phyloP scores from a whole-genome alignment of 2,329 filamentous ascomycete species.

The Cadophora gregata region DNA sequence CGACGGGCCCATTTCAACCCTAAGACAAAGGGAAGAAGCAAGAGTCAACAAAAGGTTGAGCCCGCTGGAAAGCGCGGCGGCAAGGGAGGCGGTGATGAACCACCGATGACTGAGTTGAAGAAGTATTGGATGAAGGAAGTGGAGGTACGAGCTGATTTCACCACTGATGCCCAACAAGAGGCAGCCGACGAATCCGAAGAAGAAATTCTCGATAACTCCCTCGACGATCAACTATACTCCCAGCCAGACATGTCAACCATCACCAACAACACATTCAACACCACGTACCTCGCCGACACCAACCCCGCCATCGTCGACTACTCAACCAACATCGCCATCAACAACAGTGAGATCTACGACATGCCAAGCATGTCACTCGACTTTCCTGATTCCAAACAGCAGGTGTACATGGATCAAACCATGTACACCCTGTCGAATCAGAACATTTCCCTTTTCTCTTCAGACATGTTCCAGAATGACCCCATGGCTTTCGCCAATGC shows the following conservation, averaged over 20 bases:
- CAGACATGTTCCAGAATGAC: constrained; percentile 31
- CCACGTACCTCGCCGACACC: constrained; percentile 15
- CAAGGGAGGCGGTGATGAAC: constrained; percentile 60
- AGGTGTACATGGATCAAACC: constrained; percentile 35
- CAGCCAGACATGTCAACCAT: constrained; percentile 35
- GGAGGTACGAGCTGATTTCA: constrained; percentile 45
- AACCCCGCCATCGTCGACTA: constrained; percentile 28
- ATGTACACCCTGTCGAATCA: constrained; percentile 36
- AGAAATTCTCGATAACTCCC: constrained; percentile 43
- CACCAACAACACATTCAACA: constrained; percentile 33
- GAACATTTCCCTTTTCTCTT: constrained; percentile 36
- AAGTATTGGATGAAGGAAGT: constrained; percentile 66
- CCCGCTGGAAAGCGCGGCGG: constrained; percentile 57
- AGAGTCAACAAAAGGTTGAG: constrained; percentile 43
- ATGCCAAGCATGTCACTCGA: constrained; percentile 32
- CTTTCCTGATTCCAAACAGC: constrained; percentile 26
- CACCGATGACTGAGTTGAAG: constrained; percentile 60
- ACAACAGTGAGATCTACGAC: constrained; percentile 27
- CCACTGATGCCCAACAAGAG: constrained; percentile 40
- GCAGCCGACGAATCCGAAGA: constrained; percentile 48
- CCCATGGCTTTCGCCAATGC: constrained; percentile 34
- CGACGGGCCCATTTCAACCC: constrained; percentile 86
- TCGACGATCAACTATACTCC: constrained; percentile 31
- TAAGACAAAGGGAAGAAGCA: constrained; percentile 54
- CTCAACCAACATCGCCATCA: constrained; percentile 19